Conservation (phyloP, 2,329 filamentous ascomycete genomes). For the Colletotrichum sp. region DNA sequence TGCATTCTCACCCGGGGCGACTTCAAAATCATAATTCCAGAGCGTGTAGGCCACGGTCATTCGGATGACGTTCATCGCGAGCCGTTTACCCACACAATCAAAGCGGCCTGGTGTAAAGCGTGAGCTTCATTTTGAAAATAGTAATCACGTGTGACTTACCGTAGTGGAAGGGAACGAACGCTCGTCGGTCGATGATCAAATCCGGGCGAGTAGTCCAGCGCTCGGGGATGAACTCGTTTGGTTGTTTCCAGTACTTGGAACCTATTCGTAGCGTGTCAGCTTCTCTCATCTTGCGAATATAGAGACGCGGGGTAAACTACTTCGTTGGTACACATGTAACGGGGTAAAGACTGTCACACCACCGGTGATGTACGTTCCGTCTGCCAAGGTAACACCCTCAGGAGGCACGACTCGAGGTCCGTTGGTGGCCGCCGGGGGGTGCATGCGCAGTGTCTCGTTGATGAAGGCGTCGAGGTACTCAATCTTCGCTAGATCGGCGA, state of each 20-base stretch:
- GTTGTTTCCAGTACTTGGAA: slow-evolving; percentile 10
- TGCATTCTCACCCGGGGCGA: slow-evolving; percentile 13
- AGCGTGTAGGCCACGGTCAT: slow-evolving; percentile 13
- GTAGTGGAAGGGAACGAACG: slow-evolving; percentile 10
- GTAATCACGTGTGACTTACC: neutral
- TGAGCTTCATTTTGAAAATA: neutral
- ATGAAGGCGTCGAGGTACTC: slow-evolving; percentile 29
- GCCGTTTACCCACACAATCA: slow-evolving; percentile 11
- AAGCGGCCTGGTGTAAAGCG: neutral
- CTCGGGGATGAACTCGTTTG: slow-evolving; percentile 25
- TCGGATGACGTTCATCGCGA: slow-evolving; percentile 9
- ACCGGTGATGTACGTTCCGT: slow-evolving; percentile 30
- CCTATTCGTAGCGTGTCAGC: neutral
- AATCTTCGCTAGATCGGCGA: slow-evolving; percentile 22
- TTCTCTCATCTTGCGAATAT: neutral
- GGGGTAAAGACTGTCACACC: slow-evolving; percentile 14
- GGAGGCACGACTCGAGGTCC: slow-evolving; percentile 28
- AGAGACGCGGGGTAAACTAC: neutral
- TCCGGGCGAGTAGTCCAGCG: slow-evolving; percentile 26
- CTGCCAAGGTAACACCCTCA: slow-evolving; percentile 26
- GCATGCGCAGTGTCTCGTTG: slow-evolving; percentile 32
- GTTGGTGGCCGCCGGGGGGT: slow-evolving; percentile 30
- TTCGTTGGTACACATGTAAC: slow-evolving; percentile 5
- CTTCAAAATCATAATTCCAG: slow-evolving; percentile 16
- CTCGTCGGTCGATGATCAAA: slow-evolving; percentile 22